A percentile compares a stretch with the other conserved stretches of the same genome.
Evolutionary conservation across 345 rosid species (phyloP).

Genomic region (Psidium friedrichsthalianum): DNA sequence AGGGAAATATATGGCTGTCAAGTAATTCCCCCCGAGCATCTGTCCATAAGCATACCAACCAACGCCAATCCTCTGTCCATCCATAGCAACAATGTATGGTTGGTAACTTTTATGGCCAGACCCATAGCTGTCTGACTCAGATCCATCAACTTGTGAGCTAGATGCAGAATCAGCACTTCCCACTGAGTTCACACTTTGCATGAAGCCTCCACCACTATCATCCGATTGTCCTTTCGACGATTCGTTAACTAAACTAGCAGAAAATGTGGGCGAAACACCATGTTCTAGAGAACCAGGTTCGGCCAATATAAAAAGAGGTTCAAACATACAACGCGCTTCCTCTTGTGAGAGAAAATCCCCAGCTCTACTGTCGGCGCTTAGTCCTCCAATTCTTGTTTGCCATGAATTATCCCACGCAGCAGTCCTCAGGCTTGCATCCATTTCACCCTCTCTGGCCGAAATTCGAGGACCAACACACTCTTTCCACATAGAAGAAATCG

Average conservation of each 20-base stretch:
- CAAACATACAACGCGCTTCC: conserved; percentile 71
- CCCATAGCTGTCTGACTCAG: conserved; percentile 45
- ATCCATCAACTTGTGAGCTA: conserved; percentile 59
- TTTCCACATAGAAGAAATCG: conserved; percentile 75
- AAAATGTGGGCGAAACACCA: conserved; percentile 53
- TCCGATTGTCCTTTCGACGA: conserved; percentile 46
- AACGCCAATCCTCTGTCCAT: conserved; percentile 99
- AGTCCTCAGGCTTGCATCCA: conserved; percentile 70
- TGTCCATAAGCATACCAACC: conserved; percentile 99
- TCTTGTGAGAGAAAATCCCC: conserved; percentile 58
- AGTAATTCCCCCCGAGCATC: conserved; percentile 98
- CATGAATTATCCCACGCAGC: conserved; percentile 85
- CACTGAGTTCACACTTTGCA: conserved; percentile 38
- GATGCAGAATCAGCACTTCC: conserved; percentile 55
- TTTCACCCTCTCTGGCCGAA: conserved; percentile 83
- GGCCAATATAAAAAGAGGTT: conserved; percentile 92
- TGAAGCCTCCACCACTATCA: conserved; percentile 56
- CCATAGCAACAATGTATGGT: conserved; percentile 98
- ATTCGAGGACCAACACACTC: conserved; percentile 79
- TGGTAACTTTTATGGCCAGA: conserved; percentile 55
- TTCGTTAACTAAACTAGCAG: conserved; percentile 45
- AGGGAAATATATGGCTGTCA: conserved; percentile 93
- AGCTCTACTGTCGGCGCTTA: conserved; percentile 69
- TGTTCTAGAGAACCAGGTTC: conserved; percentile 91
- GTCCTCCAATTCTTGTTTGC: conserved; percentile 78